Evolutionary conservation across 2,329 filamentous ascomycete species (phyloP), one percentile per base, ranked within the genome.

Genomic region (Paecilomyces variotii): DNA sequence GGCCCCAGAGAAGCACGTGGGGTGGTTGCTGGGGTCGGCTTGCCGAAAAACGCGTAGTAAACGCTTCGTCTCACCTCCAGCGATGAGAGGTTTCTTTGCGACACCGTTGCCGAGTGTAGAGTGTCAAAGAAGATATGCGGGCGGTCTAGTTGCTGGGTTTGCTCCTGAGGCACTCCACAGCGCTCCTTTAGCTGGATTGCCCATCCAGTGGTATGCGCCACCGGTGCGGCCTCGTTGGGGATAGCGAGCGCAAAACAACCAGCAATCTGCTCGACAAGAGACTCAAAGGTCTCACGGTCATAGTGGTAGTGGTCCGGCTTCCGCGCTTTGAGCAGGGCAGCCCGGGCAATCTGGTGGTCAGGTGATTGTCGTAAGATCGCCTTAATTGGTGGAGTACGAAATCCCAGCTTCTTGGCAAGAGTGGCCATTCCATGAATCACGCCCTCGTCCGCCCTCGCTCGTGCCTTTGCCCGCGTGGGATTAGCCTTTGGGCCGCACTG

Each of bases 1-100:
- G 4, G 28, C 9, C 28, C 28, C 28, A 9, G 9, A 4, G 28
- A 9, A 9, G 28, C 9, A 9, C 28, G 4, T 32, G 4, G 28
- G 4, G 9, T 32, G 28, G 28, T 32, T 32, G 28, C 9, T 32
- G 4, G 28, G 54, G 26, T 7, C 11, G 62, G 25, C 57, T 62
- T 63, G 34, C 59, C 58, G 54, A 67, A 65, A 59, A 67, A 67
- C 26, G 60, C 60, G 54, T 63, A 64, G 56, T 66, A 67, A 45
- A 67, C 55, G 54, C 57, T 64, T 50, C 58, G 55, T 59, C 64
- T 64, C 49, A 67, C 59, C 19, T 61, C 63, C 34, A 62, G 50
- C 1, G 62, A 61, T 26, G 61, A 62, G n/a, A 62, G 60, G 39
- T 63, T 61, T 14, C 50, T 26, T 24, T 57, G 27, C 27, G 6